phyloP scores from a whole-genome alignment of 108 stramenopile genomes.

The Cyclotella atomus region DNA sequence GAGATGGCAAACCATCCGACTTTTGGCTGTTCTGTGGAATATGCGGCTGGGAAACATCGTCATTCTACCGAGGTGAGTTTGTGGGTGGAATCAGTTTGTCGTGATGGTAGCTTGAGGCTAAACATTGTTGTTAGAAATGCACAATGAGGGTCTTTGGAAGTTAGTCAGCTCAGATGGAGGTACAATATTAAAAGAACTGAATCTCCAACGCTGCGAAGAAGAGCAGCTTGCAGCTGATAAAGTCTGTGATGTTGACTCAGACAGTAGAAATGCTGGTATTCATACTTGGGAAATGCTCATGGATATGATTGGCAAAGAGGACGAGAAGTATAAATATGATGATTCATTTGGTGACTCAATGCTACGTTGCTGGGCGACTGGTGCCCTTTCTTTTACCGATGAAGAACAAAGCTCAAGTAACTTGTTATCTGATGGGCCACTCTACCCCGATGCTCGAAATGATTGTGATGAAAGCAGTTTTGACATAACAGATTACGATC shows the following conservation, averaged over 20 bases:
- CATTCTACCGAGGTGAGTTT: slow-evolving; percentile 38
- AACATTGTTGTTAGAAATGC: too few relatives aligned
- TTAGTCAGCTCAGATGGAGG: slow-evolving; percentile 33
- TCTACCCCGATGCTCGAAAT: not conserved
- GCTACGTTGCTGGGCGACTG: slow-evolving; percentile 49
- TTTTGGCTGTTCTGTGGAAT: slow-evolving; percentile 58
- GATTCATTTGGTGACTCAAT: slow-evolving; percentile 50
- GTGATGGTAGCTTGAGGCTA: too few relatives aligned
- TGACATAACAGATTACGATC: slow-evolving; percentile 39
- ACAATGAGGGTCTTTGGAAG: slow-evolving; percentile 46
- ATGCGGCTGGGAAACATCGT: slow-evolving; percentile 50
- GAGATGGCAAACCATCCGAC: slow-evolving; percentile 43
- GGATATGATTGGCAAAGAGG: slow-evolving; percentile 42
- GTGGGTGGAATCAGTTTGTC: too few relatives aligned
- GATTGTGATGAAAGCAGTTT: slow-evolving; percentile 20
- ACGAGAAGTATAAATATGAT: slow-evolving; percentile 24
- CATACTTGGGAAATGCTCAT: slow-evolving; percentile 58
- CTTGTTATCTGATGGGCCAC: slow-evolving; percentile 21
- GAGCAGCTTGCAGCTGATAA: slow-evolving; percentile 14
- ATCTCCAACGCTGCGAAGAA: slow-evolving; percentile 45
- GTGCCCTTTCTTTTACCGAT: slow-evolving; percentile 22
- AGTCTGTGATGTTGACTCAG: slow-evolving; percentile 43
- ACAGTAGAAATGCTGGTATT: slow-evolving; percentile 44
- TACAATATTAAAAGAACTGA: slow-evolving; percentile 46
- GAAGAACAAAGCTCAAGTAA: slow-evolving; percentile 19